Conservation (phyloP, 345 rosid species). For the Iberis pinnata region DNA sequence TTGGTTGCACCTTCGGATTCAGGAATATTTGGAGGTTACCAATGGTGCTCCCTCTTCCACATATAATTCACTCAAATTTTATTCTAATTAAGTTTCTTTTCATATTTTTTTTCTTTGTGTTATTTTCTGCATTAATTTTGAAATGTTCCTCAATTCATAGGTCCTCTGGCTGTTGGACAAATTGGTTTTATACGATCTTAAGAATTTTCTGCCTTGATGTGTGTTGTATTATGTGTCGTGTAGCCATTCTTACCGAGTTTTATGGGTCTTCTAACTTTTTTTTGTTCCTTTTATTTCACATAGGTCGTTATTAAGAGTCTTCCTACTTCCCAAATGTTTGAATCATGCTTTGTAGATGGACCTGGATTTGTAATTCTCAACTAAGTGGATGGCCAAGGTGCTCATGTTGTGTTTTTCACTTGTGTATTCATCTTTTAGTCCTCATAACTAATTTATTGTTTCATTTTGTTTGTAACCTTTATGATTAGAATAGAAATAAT, state of each 20-base stretch:
- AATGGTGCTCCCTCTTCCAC: slow-evolving; percentile 40
- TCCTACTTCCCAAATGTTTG: slow-evolving; percentile 63
- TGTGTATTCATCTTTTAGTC: not conserved
- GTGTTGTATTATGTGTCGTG: not conserved
- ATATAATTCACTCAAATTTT: not conserved
- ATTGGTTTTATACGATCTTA: slow-evolving; percentile 24
- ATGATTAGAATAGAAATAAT: slow-evolving; percentile 56
- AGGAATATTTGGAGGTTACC: slow-evolving; percentile 70
- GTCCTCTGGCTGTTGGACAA: slow-evolving; percentile 58
- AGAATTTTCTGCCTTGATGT: not conserved
- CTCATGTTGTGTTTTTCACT: not conserved
- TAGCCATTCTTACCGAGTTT: not conserved
- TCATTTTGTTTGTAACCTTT: slow-evolving; percentile 13
- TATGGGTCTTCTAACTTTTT: not conserved
- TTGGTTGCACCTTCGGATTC: slow-evolving; percentile 20
- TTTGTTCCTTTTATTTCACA: not conserved
- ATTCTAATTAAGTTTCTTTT: not conserved
- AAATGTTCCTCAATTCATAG: slow-evolving; percentile 51
- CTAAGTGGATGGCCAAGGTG: slow-evolving; percentile 74
- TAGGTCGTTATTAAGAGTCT: slow-evolving; percentile 61
- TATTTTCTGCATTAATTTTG: slow-evolving; percentile 54
- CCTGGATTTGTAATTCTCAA: slow-evolving; percentile 67
- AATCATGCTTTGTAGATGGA: slow-evolving; percentile 63
- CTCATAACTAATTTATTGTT: not conserved
- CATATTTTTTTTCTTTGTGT: not conserved